A percentile compares a stretch with the other conserved stretches of the same genome.
Conservation (phyloP, 2,329 filamentous ascomycete genomes). For the Stagonosporopsis cucurbitacearum region DNA sequence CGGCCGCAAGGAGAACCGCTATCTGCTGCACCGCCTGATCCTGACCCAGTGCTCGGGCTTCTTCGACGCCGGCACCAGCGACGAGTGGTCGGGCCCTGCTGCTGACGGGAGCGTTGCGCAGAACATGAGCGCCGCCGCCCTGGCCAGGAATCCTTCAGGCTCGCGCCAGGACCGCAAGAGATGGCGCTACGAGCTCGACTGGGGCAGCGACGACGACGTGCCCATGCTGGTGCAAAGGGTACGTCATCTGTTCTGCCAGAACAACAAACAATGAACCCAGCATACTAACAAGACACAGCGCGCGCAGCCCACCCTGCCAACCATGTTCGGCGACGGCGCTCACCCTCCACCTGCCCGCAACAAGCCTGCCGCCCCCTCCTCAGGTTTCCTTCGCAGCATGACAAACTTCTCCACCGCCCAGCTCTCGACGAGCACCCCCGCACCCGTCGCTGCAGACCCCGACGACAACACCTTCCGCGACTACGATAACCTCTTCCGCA, state of each 20-base stretch:
- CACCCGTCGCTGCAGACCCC: slow-evolving; percentile 61
- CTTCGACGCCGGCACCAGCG: slow-evolving; percentile 84
- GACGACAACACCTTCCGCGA: slow-evolving; percentile 80
- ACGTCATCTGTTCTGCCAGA: slow-evolving; percentile 1
- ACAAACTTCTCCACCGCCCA: slow-evolving; percentile 70
- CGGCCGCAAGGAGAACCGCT: slow-evolving; percentile 77
- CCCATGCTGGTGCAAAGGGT: slow-evolving; percentile 89
- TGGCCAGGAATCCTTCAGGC: slow-evolving; percentile 51
- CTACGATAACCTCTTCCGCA: slow-evolving; percentile 94
- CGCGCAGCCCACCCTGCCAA: slow-evolving; percentile 47
- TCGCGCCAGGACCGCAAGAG: slow-evolving; percentile 60
- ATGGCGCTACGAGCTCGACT: slow-evolving; percentile 90
- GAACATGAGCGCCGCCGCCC: slow-evolving; percentile 38
- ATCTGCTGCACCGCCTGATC: slow-evolving; percentile 86
- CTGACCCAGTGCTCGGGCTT: slow-evolving; percentile 90
- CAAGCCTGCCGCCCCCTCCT: slow-evolving; percentile 68
- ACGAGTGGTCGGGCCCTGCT: slow-evolving; percentile 70
- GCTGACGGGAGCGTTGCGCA: slow-evolving; percentile 34
- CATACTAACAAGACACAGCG: neutral
- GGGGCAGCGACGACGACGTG: slow-evolving; percentile 73
- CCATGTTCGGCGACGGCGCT: slow-evolving; percentile 62
- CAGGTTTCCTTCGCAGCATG: slow-evolving; percentile 85
- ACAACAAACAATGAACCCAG: too few relatives aligned
- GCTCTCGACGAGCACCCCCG: slow-evolving; percentile 25
- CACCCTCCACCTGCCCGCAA: slow-evolving; percentile 61